These are phyloP conservation scores for Leccinum aurantiacum DNA, from an alignment of 768 basidiomycete species.

Conservation along the genomic window DNA sequence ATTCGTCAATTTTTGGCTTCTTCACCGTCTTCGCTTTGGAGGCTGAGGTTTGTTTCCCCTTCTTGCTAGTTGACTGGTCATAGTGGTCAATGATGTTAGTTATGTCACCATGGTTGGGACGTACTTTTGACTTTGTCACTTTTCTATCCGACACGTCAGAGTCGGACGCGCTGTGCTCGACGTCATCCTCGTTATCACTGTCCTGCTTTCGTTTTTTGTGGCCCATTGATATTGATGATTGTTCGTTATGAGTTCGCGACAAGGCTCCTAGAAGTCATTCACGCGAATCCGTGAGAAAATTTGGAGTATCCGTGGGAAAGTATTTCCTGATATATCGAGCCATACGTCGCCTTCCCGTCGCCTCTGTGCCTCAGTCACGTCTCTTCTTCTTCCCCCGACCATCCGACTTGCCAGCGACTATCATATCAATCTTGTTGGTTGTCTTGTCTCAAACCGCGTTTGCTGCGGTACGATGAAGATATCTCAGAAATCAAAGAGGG, in stretches of 20 bases:
- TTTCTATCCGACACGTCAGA: constrained; percentile 15
- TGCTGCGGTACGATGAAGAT: constrained; percentile 80
- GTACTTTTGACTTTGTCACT: constrained; percentile 17
- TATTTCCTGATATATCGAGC: constrained; percentile 35
- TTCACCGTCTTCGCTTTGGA: constrained; percentile 31
- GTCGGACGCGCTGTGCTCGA: constrained; percentile 13
- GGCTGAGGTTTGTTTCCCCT: constrained; percentile 12
- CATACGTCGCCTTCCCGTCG: constrained; percentile 21
- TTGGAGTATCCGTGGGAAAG: constrained; percentile 17
- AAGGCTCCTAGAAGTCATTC: background rate
- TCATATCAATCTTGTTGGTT: constrained; percentile 9
- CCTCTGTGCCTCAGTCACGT: constrained; percentile 3
- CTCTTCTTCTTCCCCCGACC: constrained; percentile 12
- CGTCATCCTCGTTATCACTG: constrained; percentile 18
- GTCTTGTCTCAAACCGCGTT: constrained; percentile 34
- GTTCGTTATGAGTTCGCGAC: background rate
- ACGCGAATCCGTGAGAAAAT: constrained; percentile 5
- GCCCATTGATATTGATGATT: constrained; percentile 12
- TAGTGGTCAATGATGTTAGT: background rate
- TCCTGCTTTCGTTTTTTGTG: constrained; percentile 21
- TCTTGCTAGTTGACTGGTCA: background rate
- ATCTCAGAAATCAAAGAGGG: constrained; percentile 80
- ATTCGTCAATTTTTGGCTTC: constrained; percentile 33
- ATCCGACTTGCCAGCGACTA: constrained; percentile 5
- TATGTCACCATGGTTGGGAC: background rate